Base-by-base conservation (phyloP, 75 land plant species). In the Picea glauca region DNA sequence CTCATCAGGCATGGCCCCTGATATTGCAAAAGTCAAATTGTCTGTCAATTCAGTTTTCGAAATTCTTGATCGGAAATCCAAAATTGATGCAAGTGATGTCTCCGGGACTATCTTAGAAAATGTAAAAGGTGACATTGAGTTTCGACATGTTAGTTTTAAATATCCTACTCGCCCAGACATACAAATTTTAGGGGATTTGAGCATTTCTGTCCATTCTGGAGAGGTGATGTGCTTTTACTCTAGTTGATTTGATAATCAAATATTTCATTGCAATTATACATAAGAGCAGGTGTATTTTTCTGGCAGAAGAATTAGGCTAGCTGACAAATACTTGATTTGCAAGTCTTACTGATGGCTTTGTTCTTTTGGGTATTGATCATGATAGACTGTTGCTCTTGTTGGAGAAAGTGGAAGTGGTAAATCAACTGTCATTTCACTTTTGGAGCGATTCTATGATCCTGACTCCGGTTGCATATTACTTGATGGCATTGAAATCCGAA, bases 41-140 rank as follows among this genome's bases (percentile, higher is more conserved):
- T 86, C 95, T 43, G 78, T 93, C 35, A 88, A 89, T 79, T 94
- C 96, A 5, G 76, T 94, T 54, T 94, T 94, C 78, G 77, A 82
- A 50, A 78, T 94, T 62, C 80, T 92, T 46, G 96, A 94, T 35
- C 77, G 93, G 0, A 67, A 85, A 80, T 94, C 96, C 0, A 84
- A 83, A 63, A 94, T 91, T 82, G 63, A 88, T 60, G 75, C 88
- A 1, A 77, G 68, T 60, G 80, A 85, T 57, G 83, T 76, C 26
- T 77, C 87, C 1, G 93, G 91, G 15, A 67, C 60, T 61, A 84
- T 78, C 0, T 38, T 88, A 62, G 87, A 87, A 8, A 77, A 6
- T 58, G 77, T 89, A 3, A 86, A 79, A 32, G 93, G 93, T 0
- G 80, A 92, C n/a, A 90, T 93, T 66, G 96, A 93, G 80, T 84